Evolutionary conservation across 805 yeast genomes (phyloP).

Genomic region (Ogataea pilisensis): DNA sequence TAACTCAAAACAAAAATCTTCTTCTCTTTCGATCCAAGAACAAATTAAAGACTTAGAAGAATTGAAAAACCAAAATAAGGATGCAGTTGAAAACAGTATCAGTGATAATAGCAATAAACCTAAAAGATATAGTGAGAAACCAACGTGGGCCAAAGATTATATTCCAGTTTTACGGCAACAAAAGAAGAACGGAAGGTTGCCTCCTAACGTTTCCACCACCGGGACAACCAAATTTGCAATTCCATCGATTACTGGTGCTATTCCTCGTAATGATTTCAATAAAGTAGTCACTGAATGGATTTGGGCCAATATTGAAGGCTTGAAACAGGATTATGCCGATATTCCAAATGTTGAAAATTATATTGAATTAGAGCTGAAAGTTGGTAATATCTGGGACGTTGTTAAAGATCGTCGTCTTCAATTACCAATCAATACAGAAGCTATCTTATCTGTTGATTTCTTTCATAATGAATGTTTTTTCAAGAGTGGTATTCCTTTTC

Average conservation of each 20-base stretch:
- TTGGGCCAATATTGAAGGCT: conserved; percentile 70
- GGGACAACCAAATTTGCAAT: conserved; percentile 20
- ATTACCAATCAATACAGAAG: conserved; percentile 66
- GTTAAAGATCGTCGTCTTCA: conserved; percentile 56
- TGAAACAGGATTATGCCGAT: conserved; percentile 43
- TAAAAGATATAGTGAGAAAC: conserved; percentile 57
- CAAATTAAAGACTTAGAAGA: conserved; percentile 24
- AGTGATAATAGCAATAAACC: conserved; percentile 42
- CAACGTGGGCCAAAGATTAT: conserved; percentile 84
- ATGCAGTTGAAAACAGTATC: conserved; percentile 20
- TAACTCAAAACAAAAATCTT: conserved; percentile 6
- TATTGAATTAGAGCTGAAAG: conserved; percentile 71
- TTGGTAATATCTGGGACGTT: conserved; percentile 67
- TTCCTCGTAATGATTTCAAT: conserved; percentile 76
- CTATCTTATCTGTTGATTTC: conserved; percentile 46
- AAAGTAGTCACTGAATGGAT: conserved; percentile 86
- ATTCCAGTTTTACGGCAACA: conserved; percentile 33
- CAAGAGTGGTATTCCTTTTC: conserved; percentile 62
- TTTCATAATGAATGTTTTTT: conserved; percentile 53
- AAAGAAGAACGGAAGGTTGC: conserved; percentile 1
- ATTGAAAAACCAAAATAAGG: conserved; percentile 25
- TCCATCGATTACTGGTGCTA: conserved; percentile 64
- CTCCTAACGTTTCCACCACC: conserved; percentile 2
- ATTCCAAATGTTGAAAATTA: conserved; percentile 40
- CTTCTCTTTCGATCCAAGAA: conserved; percentile 16